Base-by-base conservation (phyloP, 1,284 basidiomycete species). In the Pseudozyma hubeiensis region DNA sequence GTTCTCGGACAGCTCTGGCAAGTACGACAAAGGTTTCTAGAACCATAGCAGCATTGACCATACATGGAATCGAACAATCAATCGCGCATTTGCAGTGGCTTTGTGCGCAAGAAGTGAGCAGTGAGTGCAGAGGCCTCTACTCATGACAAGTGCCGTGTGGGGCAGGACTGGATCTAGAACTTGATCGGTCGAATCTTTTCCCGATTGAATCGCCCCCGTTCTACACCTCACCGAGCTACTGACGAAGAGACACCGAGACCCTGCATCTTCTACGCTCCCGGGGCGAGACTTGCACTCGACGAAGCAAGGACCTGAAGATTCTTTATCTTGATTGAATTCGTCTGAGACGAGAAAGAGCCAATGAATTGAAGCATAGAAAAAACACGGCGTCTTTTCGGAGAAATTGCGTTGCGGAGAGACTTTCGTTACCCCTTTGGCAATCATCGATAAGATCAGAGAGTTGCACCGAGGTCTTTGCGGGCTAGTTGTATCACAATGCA, bases 21-120 rank as follows among this genome's bases (percentile, higher is more conserved):
- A 77, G 54, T 81, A 80, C 55, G 78, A 68, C 35, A 79, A 78
- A 67, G 77, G 79, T 11, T 63, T 79, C 55, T 79, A 65, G 53
- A 44, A 4, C 10, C 14, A 10, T 17, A n/a, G 40, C 44, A 33
- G 51, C 47, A 14, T 45, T 37, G 41, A 17, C 45, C 31, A 52
- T 51, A 40, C 33, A 53, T 33, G 39, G 33, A 49, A 31, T 29
- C 31, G 35, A 40, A 48, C 40, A 51, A 66, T 43, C 43, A 44
- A 35, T 50, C 43, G 59, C 8, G 30, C 24, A 40, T 13, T 46
- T 40, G 14, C 24, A 2, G 24, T 24, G 24, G 24, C 24, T 24
- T 24, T 24, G 24, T 24, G 24, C 24, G 24, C 24, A 37, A 37
- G 35, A 37, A 9, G 35, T 2, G 35, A 24, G 24, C 24, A 24